Percentiles rank a stretch among this genome's conserved stretches.
phyloP scores from a whole-genome alignment of 495 filamentous ascomycete species.

The Evernia prunastri region DNA sequence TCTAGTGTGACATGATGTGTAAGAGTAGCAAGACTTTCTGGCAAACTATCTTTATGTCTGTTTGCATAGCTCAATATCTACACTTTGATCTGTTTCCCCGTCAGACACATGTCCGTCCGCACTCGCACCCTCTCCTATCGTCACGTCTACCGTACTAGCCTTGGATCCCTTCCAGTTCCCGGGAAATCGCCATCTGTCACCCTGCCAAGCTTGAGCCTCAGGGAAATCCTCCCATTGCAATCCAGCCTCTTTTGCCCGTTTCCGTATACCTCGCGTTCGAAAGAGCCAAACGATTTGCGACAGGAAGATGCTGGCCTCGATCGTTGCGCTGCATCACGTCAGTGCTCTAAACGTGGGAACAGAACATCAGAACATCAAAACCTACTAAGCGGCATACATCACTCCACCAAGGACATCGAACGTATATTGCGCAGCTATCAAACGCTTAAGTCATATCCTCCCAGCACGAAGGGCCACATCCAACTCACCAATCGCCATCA shows the following conservation, averaged over 20 bases:
- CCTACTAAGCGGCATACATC: constrained; percentile 61
- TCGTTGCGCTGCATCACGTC: constrained; percentile 32
- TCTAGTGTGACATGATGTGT: too few relatives aligned
- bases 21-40: too few relatives aligned
- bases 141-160: neutral
- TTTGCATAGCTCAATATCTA: neutral
- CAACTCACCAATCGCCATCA: constrained; percentile 58
- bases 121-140: too few relatives aligned
- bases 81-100: neutral
- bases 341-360: neutral
- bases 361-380: constrained; percentile 21
- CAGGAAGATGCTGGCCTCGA: constrained; percentile 61
- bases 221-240: constrained; percentile 58
- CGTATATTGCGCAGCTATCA: constrained; percentile 53
- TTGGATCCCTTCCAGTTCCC: neutral
- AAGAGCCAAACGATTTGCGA: constrained; percentile 63
- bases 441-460: neutral
- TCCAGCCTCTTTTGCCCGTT: constrained; percentile 49
- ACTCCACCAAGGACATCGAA: constrained; percentile 66
- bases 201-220: constrained; percentile 27
- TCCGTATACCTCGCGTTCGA: constrained; percentile 53
- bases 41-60: neutral
- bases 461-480: constrained; percentile 17
- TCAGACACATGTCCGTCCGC: neutral
- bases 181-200: neutral